Conservation (phyloP, 805 yeast genomes). For the Isabelozyma pseudorhagii region DNA sequence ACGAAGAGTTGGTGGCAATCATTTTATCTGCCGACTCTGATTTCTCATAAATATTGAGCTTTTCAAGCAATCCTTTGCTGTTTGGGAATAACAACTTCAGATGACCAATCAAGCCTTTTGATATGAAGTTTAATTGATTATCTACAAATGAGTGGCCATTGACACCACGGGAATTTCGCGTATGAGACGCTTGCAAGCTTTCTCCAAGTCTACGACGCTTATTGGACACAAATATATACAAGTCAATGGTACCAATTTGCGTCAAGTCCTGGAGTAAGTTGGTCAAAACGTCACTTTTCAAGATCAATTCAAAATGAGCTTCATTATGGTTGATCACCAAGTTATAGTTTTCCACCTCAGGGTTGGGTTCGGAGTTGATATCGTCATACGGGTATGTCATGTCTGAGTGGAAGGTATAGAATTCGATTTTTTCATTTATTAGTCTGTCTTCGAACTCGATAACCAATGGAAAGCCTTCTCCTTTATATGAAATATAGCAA, state of each 20-base stretch:
- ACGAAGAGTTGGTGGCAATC: constrained; percentile 15
- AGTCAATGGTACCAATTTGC: constrained; percentile 32
- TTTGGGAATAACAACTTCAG: constrained; percentile 66
- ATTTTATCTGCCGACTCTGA: constrained; percentile 1
- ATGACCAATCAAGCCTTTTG: constrained; percentile 71
- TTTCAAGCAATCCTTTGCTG: constrained; percentile 60
- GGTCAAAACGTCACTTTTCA: constrained; percentile 36
- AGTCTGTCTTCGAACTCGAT: constrained; percentile 40
- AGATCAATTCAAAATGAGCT: constrained; percentile 32
- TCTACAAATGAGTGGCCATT: constrained; percentile 6
- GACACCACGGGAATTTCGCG: neutral
- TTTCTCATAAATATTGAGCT: constrained; percentile 42
- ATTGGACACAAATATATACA: constrained; percentile 30
- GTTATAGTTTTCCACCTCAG: constrained; percentile 7
- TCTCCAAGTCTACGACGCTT: constrained; percentile 4
- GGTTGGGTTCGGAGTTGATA: constrained; percentile 13
- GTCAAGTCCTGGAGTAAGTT: constrained; percentile 34
- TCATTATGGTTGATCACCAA: constrained; percentile 24
- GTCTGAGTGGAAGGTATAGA: constrained; percentile 34
- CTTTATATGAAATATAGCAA: constrained; percentile 35
- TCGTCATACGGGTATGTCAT: constrained; percentile 20
- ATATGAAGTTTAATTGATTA: constrained; percentile 53
- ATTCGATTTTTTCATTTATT: constrained; percentile 41
- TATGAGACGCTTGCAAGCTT: constrained; percentile 1
- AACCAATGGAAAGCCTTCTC: constrained; percentile 37